These are phyloP conservation scores for Globisporangium spinosum DNA, from an alignment of 352 stramenopile species.

Conservation along the genomic window DNA sequence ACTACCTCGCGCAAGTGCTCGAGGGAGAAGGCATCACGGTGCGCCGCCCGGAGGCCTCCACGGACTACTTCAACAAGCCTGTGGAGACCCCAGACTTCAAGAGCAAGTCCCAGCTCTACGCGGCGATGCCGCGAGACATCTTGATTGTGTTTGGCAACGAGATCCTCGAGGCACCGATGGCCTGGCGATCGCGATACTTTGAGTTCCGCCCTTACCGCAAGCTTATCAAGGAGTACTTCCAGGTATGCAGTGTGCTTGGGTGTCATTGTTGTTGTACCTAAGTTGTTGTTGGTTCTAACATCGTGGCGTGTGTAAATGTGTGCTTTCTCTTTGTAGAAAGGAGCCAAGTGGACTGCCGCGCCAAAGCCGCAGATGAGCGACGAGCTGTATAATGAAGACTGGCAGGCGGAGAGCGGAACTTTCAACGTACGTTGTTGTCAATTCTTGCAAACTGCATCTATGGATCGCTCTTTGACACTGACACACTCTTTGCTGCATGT, in stretches of 20 bases:
- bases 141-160: conserved; percentile 90
- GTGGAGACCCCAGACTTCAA: conserved; percentile 88
- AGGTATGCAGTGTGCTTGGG: conserved; percentile 23
- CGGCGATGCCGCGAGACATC: conserved; percentile 86
- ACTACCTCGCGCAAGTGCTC: conserved; percentile 85
- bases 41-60: conserved; percentile 64
- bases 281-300: background rate
- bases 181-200: conserved; percentile 88
- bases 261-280: background rate
- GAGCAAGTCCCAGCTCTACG: conserved; percentile 80
- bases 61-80: conserved; percentile 63
- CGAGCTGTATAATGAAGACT: conserved; percentile 87
- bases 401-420: conserved; percentile 63
- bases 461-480: background rate
- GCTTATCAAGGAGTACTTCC: conserved; percentile 90
- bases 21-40: conserved; percentile 82
- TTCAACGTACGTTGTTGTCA: conserved; percentile 57
- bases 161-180: conserved; percentile 88
- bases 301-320: background rate
- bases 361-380: conserved; percentile 90
- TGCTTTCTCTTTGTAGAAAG: conserved; percentile 31
- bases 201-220: conserved; percentile 87
- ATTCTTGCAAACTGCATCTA: background rate
- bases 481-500: background rate
- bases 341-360: conserved; percentile 85